A percentile compares a stretch with the other conserved stretches of the same genome.
Evolutionary conservation across 2,329 filamentous ascomycete species (phyloP).

Genomic region (Myriosclerotinia scirpicola): DNA sequence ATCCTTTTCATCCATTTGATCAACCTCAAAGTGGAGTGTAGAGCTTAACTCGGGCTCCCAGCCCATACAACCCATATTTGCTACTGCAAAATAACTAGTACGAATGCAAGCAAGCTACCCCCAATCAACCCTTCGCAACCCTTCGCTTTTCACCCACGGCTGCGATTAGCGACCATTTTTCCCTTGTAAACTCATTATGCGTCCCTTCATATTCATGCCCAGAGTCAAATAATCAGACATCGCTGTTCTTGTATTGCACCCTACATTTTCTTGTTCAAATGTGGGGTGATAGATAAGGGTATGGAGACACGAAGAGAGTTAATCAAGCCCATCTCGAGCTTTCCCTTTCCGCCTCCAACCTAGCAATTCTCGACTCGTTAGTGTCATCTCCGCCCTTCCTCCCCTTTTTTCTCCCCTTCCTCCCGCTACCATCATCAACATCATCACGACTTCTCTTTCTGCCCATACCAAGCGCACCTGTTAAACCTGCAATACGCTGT

Average conservation of each 20-base stretch:
- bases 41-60: background rate
- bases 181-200: background rate
- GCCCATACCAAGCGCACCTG: conserved; percentile 40
- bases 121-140: background rate
- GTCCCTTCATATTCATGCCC: background rate
- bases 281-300: too few species aligned
- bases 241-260: background rate
- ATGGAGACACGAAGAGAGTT: background rate
- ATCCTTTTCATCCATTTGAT: background rate
- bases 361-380: conserved; percentile 41
- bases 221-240: background rate
- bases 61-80: background rate
- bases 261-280: background rate
- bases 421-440: conserved; percentile 43
- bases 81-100: background rate
- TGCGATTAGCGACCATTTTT: background rate
- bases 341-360: conserved; percentile 61
- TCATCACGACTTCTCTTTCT: conserved; percentile 51
- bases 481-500: conserved; percentile 60
- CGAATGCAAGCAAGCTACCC: background rate
- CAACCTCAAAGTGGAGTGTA: background rate
- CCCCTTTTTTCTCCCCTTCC: conserved; percentile 49
- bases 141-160: background rate
- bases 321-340: conserved; percentile 41
- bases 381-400: conserved; percentile 32